Evolutionary conservation across 805 yeast genomes (phyloP), one percentile per base, ranked within the genome.

Genomic region (Candida boleticola): DNA sequence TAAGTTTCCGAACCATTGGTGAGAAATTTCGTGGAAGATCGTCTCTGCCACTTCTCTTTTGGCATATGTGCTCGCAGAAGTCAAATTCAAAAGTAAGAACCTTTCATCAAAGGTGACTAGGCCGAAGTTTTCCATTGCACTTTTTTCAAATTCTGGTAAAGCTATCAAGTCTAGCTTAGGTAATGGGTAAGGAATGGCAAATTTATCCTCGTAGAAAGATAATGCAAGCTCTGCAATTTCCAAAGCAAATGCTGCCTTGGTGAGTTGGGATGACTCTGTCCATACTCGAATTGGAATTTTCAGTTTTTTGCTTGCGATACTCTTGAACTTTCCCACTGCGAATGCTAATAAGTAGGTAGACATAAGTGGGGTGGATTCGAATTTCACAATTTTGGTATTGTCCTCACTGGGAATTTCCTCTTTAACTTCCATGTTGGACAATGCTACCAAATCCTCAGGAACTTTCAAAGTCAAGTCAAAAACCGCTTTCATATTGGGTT

Each of bases 61-160:
- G 50, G 83, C 76, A n/a, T n/a, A n/a, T 10, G n/a, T 37, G 36
- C 18, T 25, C 17, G 36, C 19, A 16, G 10, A 11, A 4, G 23
- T 19, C 17, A 10, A 10, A 25, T 37, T 36, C 9, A 26, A 19
- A 11, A 37, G 22, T 14, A 37, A 13, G 13, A 9, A n/a, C 10
- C 18, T 19, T 23, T 37, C 40, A 14, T 26, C 27, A 14, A 23
- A 37, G 20, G 10, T 11, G 7, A 37, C 16, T 14, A 26, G 19
- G 14, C 40, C 40, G 16, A 37, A 37, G 22, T 37, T 37, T 19
- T 37, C 40, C 40, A 25, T 25, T 5, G 17, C 40, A 13, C n/a
- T 16, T 26, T 10, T n/a, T 10, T 18, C 35, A 37, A 37, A 37
- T 16, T 37, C 36, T 14, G 40, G 40, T 13, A 37, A 19, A 10